phyloP scores from a whole-genome alignment of 306 rosid genomes.

The Lathyrus oleraceus region DNA sequence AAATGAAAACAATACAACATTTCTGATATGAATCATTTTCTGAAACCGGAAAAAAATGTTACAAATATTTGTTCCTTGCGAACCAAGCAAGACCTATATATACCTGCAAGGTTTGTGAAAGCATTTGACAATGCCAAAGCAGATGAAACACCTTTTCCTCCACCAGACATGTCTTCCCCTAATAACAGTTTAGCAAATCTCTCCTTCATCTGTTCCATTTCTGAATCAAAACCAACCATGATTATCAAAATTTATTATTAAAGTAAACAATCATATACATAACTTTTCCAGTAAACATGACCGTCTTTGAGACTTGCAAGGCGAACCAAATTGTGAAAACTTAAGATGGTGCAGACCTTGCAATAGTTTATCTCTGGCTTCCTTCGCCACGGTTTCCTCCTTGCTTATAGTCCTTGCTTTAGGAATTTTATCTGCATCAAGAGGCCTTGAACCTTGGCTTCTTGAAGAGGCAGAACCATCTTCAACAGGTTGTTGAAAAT shows the following conservation, averaged over 20 bases:
- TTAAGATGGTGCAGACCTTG: conserved; percentile 29
- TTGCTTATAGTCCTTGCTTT: conserved; percentile 34
- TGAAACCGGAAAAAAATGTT: neutral
- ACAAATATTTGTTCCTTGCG: neutral
- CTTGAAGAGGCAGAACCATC: conserved; percentile 44
- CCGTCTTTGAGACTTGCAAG: no score
- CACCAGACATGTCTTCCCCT: conserved; percentile 99
- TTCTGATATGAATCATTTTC: neutral
- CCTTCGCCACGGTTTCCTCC: conserved; percentile 56
- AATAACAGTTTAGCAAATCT: conserved; percentile 81
- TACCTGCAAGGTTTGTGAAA: conserved; percentile 94
- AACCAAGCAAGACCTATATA: neutral
- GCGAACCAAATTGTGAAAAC: no score
- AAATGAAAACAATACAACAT: neutral
- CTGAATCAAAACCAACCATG: conserved; percentile 51
- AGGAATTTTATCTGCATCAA: conserved; percentile 31
- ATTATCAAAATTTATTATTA: neutral
- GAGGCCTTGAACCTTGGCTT: conserved; percentile 51
- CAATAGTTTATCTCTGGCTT: conserved; percentile 50
- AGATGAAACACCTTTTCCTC: conserved; percentile 97
- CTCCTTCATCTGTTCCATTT: conserved; percentile 91
- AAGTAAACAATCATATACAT: neutral
- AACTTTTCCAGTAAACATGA: neutral
- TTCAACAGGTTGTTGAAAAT: conserved; percentile 9
- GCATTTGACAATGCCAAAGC: conserved; percentile 96